Evolutionary conservation across 495 filamentous ascomycete species (phyloP).

Genomic region (Penicillium arizonense): DNA sequence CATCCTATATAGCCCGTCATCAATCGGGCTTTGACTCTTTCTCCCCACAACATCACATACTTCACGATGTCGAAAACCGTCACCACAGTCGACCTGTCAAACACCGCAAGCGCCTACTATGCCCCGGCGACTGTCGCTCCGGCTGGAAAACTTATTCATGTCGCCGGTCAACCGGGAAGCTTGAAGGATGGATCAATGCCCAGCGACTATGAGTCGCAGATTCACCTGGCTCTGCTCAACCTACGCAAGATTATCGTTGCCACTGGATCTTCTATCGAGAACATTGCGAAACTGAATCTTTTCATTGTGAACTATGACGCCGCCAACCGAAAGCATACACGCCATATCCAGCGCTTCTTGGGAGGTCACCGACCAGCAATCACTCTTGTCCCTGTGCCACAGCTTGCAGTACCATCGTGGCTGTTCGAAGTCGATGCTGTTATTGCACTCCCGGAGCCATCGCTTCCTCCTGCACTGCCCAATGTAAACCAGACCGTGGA

Average conservation of each 20-base stretch:
- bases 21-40: no score
- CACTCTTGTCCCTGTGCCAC: conserved; percentile 30
- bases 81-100: conserved; percentile 1
- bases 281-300: conserved; percentile 33
- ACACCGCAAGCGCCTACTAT: conserved; percentile 3
- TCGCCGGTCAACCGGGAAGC: conserved; percentile 28
- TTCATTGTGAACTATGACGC: conserved; percentile 35
- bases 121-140: not conserved
- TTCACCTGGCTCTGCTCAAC: conserved; percentile 32
- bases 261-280: conserved; percentile 9
- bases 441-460: conserved; percentile 15
- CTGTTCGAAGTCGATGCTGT: conserved; percentile 39
- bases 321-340: conserved; percentile 16
- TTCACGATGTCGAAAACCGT: not conserved
- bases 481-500: conserved; percentile 16
- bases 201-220: conserved; percentile 25
- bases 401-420: conserved; percentile 27
- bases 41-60: no score
- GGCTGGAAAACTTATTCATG: conserved; percentile 5
- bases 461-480: not conserved
- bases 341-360: conserved; percentile 27
- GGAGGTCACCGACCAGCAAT: conserved; percentile 27
- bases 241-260: conserved; percentile 17
- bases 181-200: conserved; percentile 19
- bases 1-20: no score